phyloP scores from a whole-genome alignment of 1,139 yeast species.

The Candida labiduridarum region DNA sequence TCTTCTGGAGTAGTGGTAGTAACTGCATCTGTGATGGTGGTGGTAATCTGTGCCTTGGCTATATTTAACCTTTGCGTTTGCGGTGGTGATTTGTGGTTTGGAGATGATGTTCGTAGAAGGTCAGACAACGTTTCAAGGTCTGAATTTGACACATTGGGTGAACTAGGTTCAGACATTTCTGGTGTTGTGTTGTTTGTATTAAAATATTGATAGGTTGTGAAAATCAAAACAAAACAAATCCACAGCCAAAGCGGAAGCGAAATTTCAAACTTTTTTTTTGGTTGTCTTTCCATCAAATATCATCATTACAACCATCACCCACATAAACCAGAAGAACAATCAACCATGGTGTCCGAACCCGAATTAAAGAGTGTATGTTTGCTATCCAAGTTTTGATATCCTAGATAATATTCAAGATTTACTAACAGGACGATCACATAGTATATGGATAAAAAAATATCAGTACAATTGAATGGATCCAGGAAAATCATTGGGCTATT shows the following conservation, averaged over 20 bases:
- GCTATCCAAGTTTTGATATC: background rate
- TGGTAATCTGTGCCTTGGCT: slow-evolving; percentile 2
- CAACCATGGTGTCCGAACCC: slow-evolving; percentile 64
- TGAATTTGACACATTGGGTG: slow-evolving; percentile 3
- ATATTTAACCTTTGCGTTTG: background rate
- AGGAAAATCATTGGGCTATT: slow-evolving; percentile 72
- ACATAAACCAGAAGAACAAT: background rate
- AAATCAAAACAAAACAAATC: slow-evolving; percentile 7
- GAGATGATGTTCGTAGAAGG: slow-evolving; percentile 10
- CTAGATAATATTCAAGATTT: background rate
- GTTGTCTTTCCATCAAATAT: background rate
- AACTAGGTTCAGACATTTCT: slow-evolving; percentile 6
- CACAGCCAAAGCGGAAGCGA: background rate
- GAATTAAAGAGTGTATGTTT: slow-evolving; percentile 51
- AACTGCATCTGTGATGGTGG: background rate
- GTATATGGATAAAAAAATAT: slow-evolving; percentile 78
- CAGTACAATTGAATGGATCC: slow-evolving; percentile 72
- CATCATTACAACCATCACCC: slow-evolving; percentile 4
- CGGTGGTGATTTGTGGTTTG: slow-evolving; percentile 5
- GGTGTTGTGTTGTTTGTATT: background rate
- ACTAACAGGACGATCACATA: slow-evolving; percentile 30
- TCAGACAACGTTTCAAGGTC: slow-evolving; percentile 10
- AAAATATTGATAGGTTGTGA: background rate
- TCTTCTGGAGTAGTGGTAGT: background rate
- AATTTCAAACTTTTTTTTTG: background rate